These are phyloP conservation scores for Urochloa ruziziensis DNA, from an alignment of 176 grass and related monocot genomes.

Conservation along the genomic window DNA sequence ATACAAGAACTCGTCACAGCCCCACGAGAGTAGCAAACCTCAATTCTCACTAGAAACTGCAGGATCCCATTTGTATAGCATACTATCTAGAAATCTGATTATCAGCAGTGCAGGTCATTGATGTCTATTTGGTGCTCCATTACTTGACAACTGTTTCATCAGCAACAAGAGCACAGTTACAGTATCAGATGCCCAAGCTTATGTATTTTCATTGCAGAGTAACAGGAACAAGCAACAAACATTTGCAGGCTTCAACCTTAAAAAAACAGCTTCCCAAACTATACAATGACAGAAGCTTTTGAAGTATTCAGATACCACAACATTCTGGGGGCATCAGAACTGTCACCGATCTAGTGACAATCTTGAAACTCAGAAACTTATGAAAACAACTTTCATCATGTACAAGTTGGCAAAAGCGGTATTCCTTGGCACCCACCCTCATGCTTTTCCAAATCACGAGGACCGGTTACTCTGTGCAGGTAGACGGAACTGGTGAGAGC, in stretches of 20 bases:
- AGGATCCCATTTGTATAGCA: too few species aligned
- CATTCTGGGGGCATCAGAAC: conserved; percentile 11
- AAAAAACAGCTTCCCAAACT: conserved; percentile 8
- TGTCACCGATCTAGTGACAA: background rate
- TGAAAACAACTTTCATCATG: conserved; percentile 14
- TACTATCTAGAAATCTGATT: too few species aligned
- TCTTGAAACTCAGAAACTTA: conserved; percentile 7
- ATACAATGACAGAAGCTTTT: conserved; percentile 18
- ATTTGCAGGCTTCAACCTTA: background rate
- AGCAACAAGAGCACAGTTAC: background rate
- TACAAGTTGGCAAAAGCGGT: conserved; percentile 9
- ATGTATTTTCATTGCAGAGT: background rate
- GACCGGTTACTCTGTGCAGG: conserved; percentile 31
- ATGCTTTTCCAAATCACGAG: conserved; percentile 32
- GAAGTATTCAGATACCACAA: conserved; percentile 28
- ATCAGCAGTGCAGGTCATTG: background rate
- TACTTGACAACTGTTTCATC: background rate
- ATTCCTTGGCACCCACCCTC: conserved; percentile 42
- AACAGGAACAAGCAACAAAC: background rate
- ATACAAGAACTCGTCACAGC: background rate
- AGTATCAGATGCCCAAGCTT: background rate
- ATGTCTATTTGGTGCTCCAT: background rate
- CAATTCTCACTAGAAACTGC: background rate
- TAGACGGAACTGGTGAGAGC: background rate
- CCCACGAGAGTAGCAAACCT: background rate